Conservation (phyloP, 2,329 filamentous ascomycete species). For the Colletotrichum viniferum region DNA sequence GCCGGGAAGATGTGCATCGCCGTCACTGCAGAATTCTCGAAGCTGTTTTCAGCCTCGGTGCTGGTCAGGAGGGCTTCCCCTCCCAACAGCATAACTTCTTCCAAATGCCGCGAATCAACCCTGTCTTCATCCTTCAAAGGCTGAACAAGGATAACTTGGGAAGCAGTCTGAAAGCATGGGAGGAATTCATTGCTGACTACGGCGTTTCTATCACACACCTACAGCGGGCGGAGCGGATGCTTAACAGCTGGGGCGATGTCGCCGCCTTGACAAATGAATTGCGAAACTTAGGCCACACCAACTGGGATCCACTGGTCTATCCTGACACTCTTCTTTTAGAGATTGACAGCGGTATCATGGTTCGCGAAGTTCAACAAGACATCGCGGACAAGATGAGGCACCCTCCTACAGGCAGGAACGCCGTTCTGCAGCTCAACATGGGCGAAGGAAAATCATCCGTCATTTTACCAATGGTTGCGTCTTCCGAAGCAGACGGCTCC, state of each 20-base stretch:
- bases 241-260: too few species aligned
- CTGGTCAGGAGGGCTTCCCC: too few species aligned
- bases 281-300: constrained; percentile 55
- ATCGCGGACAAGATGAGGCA: constrained; percentile 63
- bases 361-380: constrained; percentile 62
- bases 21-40: too few species aligned
- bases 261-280: constrained; percentile 36
- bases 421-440: constrained; percentile 73
- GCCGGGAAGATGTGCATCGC: too few species aligned
- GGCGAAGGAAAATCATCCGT: constrained; percentile 73
- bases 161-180: constrained; percentile 36
- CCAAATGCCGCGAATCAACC: background rate
- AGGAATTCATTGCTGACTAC: constrained; percentile 38
- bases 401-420: constrained; percentile 43
- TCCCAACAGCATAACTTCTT: too few species aligned
- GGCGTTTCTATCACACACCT: constrained; percentile 42
- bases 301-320: constrained; percentile 55
- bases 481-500: constrained; percentile 53
- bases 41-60: too few species aligned
- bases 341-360: constrained; percentile 64
- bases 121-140: background rate
- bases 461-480: constrained; percentile 68
- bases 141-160: constrained; percentile 25
- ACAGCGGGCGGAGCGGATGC: constrained; percentile 47
- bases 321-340: constrained; percentile 70